These are phyloP conservation scores for Pseudognaphalium luteoalbum DNA, from an alignment of 129 eudicot genomes.

Conservation along the genomic window DNA sequence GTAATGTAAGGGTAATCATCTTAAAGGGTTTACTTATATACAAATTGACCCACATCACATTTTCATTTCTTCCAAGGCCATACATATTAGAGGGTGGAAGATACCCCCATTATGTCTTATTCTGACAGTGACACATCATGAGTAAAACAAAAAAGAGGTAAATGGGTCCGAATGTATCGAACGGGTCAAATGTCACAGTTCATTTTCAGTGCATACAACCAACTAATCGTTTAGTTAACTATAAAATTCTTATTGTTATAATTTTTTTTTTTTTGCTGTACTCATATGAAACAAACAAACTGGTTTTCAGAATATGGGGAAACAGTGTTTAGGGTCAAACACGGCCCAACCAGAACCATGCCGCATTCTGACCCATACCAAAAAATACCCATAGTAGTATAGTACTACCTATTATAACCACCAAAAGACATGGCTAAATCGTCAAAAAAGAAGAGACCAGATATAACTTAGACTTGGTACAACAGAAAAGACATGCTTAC, in stretches of 20 bases:
- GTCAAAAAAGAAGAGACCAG: constrained; percentile 6
- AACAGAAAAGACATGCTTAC: background rate
- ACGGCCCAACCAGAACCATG: background rate
- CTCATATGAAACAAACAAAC: no score
- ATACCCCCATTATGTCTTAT: no score
- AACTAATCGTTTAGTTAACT: no score
- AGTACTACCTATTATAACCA: constrained; percentile 15
- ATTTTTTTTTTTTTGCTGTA: no score
- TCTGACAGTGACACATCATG: no score
- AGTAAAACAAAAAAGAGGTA: no score
- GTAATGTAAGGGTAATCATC: background rate
- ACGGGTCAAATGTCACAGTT: no score
- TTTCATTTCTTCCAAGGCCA: background rate
- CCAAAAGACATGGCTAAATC: background rate
- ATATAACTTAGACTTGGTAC: constrained; percentile 2
- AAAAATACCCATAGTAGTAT: background rate
- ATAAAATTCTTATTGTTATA: no score
- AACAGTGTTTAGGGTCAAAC: background rate
- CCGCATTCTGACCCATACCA: background rate
- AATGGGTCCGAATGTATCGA: no score
- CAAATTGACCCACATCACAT: background rate
- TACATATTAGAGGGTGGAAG: no score
- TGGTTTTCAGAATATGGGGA: no score
- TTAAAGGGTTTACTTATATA: background rate
- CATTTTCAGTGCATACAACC: no score